Percentiles rank a stretch among this genome's conserved stretches.
Evolutionary conservation across 768 basidiomycete species (phyloP).

Genomic region (Mycena venus): DNA sequence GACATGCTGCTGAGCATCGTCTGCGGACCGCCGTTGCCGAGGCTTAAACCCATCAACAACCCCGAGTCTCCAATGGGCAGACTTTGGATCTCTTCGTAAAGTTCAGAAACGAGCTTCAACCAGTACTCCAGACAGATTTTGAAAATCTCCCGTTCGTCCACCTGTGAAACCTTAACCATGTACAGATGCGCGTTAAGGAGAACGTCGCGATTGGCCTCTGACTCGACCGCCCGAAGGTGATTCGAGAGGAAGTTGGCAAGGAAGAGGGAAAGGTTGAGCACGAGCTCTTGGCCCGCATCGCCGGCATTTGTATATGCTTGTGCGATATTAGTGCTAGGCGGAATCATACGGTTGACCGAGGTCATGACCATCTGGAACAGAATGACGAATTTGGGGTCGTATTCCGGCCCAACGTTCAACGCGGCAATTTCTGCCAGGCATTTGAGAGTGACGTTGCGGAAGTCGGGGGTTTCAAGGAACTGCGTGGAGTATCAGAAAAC

Average conservation of each 20-base stretch:
- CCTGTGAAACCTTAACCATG: constrained; percentile 98
- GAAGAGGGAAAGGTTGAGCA: constrained; percentile 98
- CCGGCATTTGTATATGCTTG: constrained; percentile 91
- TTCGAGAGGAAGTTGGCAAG: constrained; percentile 95
- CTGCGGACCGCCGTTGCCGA: constrained; percentile 76
- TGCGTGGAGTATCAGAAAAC: constrained; percentile 47
- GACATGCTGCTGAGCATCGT: constrained; percentile 84
- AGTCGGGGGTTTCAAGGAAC: constrained; percentile 98
- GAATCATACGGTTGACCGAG: constrained; percentile 95
- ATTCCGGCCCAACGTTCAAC: constrained; percentile 94
- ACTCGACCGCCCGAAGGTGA: constrained; percentile 95
- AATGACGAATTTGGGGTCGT: constrained; percentile 97
- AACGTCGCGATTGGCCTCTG: constrained; percentile 89
- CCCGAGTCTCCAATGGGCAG: constrained; percentile 90
- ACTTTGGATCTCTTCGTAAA: constrained; percentile 97
- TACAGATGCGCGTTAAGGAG: constrained; percentile 97
- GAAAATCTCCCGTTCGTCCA: constrained; percentile 99
- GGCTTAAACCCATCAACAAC: constrained; percentile 89
- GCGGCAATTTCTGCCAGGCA: constrained; percentile 97
- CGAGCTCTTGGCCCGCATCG: constrained; percentile 95
- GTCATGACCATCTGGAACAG: constrained; percentile 99
- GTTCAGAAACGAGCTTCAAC: constrained; percentile 93
- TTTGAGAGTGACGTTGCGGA: constrained; percentile 96
- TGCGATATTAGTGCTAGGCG: constrained; percentile 94
- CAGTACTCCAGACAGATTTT: constrained; percentile 99